phyloP scores from a whole-genome alignment of 306 rosid species.

The Pyrus bretschneideri region DNA sequence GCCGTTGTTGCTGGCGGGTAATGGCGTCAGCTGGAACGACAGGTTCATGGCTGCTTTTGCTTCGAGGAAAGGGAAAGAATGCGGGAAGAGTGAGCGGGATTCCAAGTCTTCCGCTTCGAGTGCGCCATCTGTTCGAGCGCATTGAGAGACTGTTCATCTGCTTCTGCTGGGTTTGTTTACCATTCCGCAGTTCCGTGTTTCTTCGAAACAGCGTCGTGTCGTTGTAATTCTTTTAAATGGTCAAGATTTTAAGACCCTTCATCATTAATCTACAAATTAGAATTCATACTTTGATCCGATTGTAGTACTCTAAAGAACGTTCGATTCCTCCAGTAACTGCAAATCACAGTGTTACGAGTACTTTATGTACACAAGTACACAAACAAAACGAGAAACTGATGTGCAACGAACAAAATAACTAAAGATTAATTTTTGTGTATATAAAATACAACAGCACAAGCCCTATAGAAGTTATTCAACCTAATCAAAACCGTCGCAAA shows the following conservation, averaged over 20 bases:
- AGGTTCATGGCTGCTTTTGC: conserved; percentile 52
- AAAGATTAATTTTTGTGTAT: background rate
- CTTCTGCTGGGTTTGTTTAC: background rate
- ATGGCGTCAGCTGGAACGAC: conserved; percentile 36
- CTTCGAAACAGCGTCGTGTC: background rate
- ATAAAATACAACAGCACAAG: background rate
- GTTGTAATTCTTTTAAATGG: background rate
- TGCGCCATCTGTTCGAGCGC: conserved; percentile 48
- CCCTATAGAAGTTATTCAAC: background rate
- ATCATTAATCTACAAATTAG: background rate
- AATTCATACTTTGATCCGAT: background rate
- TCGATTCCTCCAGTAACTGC: background rate
- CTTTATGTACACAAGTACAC: background rate
- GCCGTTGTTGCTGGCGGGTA: background rate
- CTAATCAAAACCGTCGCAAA: background rate
- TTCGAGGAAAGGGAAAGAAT: conserved; percentile 48
- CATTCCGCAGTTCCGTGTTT: background rate
- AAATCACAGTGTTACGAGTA: background rate
- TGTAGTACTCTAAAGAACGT: background rate
- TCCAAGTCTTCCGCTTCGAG: conserved; percentile 35
- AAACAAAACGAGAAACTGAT: background rate
- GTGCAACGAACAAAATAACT: background rate
- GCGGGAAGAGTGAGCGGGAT: conserved; percentile 30
- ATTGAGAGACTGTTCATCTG: conserved; percentile 12
- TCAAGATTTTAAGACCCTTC: background rate